phyloP scores from a whole-genome alignment of 768 basidiomycete species.

The Kwoniella shandongensis region DNA sequence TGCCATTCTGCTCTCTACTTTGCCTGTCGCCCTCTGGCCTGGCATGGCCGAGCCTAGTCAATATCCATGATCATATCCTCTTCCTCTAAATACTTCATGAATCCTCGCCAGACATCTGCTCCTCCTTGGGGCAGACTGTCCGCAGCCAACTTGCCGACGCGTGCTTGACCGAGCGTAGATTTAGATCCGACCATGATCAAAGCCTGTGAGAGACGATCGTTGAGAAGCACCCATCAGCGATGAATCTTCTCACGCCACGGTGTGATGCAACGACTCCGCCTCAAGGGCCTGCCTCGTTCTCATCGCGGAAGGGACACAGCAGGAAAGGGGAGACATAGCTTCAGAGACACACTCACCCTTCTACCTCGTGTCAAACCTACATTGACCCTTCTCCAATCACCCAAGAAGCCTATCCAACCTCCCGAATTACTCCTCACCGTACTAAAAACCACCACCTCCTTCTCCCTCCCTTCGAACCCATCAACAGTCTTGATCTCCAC shows the following conservation, averaged over 20 bases:
- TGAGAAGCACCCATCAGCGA: not conserved
- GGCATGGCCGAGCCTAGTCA: too few species aligned
- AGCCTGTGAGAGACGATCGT: conserved; percentile 22
- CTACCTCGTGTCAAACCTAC: conserved; percentile 88
- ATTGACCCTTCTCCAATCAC: conserved; percentile 79
- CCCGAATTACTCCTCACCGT: conserved; percentile 78
- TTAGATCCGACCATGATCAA: conserved; percentile 45
- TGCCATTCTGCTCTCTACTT: too few species aligned
- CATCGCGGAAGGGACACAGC: not conserved
- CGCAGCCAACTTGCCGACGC: conserved; percentile 9
- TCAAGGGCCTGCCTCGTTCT: not conserved
- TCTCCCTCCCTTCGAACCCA: conserved; percentile 91
- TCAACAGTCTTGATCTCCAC: conserved; percentile 92
- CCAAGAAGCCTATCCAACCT: conserved; percentile 84
- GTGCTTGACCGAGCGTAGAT: conserved; percentile 33
- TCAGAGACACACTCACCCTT: conserved; percentile 53
- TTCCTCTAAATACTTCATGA: conserved; percentile 24
- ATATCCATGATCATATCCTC: conserved; percentile 22
- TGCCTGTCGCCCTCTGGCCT: too few species aligned
- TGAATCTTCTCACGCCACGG: not conserved
- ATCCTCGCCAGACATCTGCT: conserved; percentile 29
- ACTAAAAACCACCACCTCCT: conserved; percentile 87
- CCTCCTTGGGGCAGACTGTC: conserved; percentile 26
- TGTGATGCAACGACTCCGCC: not conserved
- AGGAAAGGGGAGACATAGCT: not conserved